phyloP scores from a whole-genome alignment of 208 protist genomes.

The Trypanosoma scelopori region DNA sequence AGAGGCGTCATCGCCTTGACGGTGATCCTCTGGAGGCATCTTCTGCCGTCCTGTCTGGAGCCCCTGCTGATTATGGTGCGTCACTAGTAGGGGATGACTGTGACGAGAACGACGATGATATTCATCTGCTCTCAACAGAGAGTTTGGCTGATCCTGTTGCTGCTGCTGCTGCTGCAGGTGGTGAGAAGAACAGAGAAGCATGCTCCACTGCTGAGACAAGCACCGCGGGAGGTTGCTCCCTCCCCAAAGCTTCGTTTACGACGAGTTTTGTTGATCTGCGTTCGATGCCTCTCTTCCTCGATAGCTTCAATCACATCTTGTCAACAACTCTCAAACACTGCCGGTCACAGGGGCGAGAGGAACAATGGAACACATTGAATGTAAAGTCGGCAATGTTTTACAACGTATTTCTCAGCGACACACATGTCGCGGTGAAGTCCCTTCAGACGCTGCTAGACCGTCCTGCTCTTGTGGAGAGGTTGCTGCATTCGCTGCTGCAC shows the following conservation, averaged over 20 bases:
- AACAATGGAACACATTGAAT: conserved; percentile 2
- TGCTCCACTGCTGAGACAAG: too few species aligned
- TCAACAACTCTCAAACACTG: conserved; percentile 19
- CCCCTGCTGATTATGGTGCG: background rate
- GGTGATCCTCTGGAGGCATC: background rate
- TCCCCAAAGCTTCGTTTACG: conserved; percentile 1
- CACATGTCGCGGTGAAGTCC: conserved; percentile 31
- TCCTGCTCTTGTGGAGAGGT: conserved; percentile 28
- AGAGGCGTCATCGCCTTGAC: conserved; percentile 2
- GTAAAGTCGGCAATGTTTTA: conserved; percentile 32
- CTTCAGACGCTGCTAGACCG: conserved; percentile 23
- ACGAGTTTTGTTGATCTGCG: conserved; percentile 50
- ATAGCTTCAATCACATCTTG: conserved; percentile 34
- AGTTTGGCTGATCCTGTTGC: background rate
- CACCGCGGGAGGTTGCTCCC: too few species aligned
- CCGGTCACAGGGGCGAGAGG: background rate
- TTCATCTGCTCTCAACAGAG: conserved; percentile 10
- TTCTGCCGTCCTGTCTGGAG: background rate
- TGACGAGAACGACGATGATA: conserved; percentile 15
- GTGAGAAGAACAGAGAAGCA: background rate
- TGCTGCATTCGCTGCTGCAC: conserved; percentile 30
- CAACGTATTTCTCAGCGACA: conserved; percentile 38
- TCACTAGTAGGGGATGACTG: background rate
- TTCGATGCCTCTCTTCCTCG: conserved; percentile 35
- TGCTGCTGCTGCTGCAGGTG: background rate